These are phyloP conservation scores for Fraxinus sp. DNA, from an alignment of 305 asterid genomes.

Conservation along the genomic window DNA sequence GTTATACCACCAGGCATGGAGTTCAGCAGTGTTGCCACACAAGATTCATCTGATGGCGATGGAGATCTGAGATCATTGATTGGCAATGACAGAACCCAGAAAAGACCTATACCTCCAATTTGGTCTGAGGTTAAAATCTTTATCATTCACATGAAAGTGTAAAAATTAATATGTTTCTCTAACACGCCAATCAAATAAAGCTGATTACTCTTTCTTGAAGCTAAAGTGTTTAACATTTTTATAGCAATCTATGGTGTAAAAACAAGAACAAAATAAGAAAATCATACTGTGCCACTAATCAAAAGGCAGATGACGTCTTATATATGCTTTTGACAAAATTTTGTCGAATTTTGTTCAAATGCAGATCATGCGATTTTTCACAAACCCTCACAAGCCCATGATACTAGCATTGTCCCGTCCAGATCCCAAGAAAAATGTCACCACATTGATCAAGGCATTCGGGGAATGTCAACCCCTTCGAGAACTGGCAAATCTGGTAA, in stretches of 20 bases:
- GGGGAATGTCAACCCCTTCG: constrained; percentile 69
- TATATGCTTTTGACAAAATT: constrained; percentile 15
- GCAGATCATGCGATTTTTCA: constrained; percentile 63
- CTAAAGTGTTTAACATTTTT: not conserved
- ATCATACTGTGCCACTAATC: not conserved
- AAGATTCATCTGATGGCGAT: constrained; percentile 42
- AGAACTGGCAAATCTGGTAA: constrained; percentile 67
- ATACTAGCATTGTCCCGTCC: constrained; percentile 69
- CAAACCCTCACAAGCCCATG: constrained; percentile 75
- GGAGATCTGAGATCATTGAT: constrained; percentile 61
- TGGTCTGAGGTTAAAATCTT: constrained; percentile 61
- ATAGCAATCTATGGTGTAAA: not conserved
- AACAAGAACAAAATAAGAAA: not conserved
- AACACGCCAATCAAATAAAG: constrained; percentile 12
- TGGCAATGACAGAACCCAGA: constrained; percentile 46
- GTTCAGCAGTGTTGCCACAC: constrained; percentile 48
- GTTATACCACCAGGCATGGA: constrained; percentile 78
- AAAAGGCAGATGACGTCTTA: not conserved
- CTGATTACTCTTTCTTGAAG: not conserved
- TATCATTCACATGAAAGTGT: not conserved
- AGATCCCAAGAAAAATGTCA: constrained; percentile 66
- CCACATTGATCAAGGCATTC: constrained; percentile 62
- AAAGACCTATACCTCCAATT: constrained; percentile 55
- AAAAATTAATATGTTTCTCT: not conserved
- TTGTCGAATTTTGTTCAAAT: constrained; percentile 23